Base-by-base conservation (phyloP, 148 eudicot genomes). In the Camellia japonica region DNA sequence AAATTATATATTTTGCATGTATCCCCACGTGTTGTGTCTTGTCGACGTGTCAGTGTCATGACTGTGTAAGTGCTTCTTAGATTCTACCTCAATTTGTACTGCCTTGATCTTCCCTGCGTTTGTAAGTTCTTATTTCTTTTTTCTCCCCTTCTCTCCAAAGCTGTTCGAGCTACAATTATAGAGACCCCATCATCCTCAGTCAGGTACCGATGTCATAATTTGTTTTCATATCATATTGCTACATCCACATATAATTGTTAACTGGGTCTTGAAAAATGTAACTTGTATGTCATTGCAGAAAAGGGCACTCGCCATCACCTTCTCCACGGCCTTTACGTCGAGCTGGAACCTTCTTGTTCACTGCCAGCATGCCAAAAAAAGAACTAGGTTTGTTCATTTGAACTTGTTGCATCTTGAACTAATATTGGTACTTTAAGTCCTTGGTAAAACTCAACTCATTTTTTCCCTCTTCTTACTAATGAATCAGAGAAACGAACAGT, bases 221-320 rank as follows among this genome's bases (percentile, higher is more conserved):
- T 56, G 13, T 49, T 44, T 1, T 2, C 19, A 23, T 10, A 46
- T 60, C 19, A 44, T 59, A 41, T 43, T 56, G 20, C 47, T 59
- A 41, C 15, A 0, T 19, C 30, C 5, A 23, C 66, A 73, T 58
- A 43, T 77, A 69, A 9, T 30, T 52, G 7, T 73, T 59, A 3
- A 3, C 14, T 30, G 30, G 71, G 54, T 77, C 44, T n/a, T 71
- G 42, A 47, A 58, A 30, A 19, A 65, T 52, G 3, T 56, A 58
- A 23, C 23, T 55, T 67, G 12, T 51, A 46, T 83, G 71, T 30
- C 73, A 20, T 56, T 85, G 78, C 90, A 91, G 95, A 78, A 88
- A 89, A 83, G 92, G 85, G 68, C 89, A 83, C 55, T 91, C 98
- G 19, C 84, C 86, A 23, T 93, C 99, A 15, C 98, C 94, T 73